Percentiles rank a stretch among this genome's conserved stretches.
Evolutionary conservation across 1,284 basidiomycete species (phyloP).

Genomic region (Fomitopsis palustris): DNA sequence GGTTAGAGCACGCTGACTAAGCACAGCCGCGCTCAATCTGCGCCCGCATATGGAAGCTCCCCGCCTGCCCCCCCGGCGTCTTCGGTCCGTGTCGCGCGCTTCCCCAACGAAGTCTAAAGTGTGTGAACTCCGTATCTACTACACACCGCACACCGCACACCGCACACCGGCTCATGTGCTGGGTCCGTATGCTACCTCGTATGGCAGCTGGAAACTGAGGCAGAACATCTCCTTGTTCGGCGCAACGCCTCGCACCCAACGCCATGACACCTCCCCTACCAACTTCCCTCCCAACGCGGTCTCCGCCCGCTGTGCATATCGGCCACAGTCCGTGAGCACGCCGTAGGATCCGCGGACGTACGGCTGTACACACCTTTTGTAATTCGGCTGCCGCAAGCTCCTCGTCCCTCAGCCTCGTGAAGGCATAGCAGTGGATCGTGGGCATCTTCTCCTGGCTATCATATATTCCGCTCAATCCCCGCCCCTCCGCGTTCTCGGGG

Average conservation of each 20-base stretch:
- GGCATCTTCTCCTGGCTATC: slow-evolving; percentile 55
- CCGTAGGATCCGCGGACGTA: background rate
- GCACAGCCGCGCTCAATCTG: slow-evolving; percentile 7
- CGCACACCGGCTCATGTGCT: background rate
- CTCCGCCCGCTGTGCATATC: slow-evolving; percentile 63
- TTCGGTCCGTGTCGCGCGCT: background rate
- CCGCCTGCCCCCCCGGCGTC: background rate
- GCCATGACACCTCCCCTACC: slow-evolving; percentile 52
- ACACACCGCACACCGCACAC: background rate
- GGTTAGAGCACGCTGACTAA: slow-evolving; percentile 20
- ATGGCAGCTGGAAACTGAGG: slow-evolving; percentile 85
- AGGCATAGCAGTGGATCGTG: slow-evolving; percentile 95
- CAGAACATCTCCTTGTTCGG: slow-evolving; percentile 99
- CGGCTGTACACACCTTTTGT: slow-evolving; percentile 54
- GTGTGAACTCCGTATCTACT: background rate
- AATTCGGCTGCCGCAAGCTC: slow-evolving; percentile 75
- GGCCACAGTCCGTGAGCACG: background rate
- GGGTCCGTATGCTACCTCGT: slow-evolving; percentile 41
- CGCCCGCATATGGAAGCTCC: background rate
- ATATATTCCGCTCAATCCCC: slow-evolving; percentile 45
- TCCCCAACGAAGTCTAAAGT: background rate
- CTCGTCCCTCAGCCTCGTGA: slow-evolving; percentile 82
- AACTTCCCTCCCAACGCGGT: slow-evolving; percentile 60
- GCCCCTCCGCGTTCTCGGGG: slow-evolving; percentile 28
- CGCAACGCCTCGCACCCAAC: slow-evolving; percentile 89